phyloP scores from a whole-genome alignment of 2,329 filamentous ascomycete species.

The Mollisiaceae sp. region DNA sequence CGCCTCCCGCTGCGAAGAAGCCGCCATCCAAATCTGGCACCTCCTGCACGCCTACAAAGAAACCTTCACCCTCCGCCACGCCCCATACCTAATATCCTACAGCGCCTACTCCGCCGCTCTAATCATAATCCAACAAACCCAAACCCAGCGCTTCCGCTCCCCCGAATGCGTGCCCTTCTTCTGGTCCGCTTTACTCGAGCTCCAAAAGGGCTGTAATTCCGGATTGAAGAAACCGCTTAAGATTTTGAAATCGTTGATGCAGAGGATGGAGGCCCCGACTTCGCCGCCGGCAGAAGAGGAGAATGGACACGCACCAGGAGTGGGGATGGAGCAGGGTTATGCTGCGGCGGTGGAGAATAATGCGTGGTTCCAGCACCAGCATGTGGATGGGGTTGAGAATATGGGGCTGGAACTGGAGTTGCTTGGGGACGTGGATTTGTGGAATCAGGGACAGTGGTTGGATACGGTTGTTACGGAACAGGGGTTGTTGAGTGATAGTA shows the following conservation, averaged over 20 bases:
- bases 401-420: background rate
- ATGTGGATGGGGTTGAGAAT: background rate
- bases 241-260: background rate
- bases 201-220: constrained; percentile 4
- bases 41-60: background rate
- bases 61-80: constrained; percentile 5
- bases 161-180: constrained; percentile 8
- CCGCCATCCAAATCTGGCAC: background rate
- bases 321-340: too few species aligned
- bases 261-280: background rate
- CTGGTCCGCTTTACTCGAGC: background rate
- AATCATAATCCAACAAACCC: background rate
- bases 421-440: background rate
- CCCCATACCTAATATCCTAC: constrained; percentile 2
- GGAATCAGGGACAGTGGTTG: background rate
- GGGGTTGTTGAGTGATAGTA: constrained; percentile 5
- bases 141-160: background rate
- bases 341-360: background rate
- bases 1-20: background rate
- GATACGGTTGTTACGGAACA: background rate
- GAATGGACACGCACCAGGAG: background rate
- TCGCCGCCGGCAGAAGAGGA: background rate
- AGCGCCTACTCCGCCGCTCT: background rate
- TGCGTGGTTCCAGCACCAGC: background rate
- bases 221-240: background rate